Evolutionary conservation across 2,329 filamentous ascomycete genomes (phyloP).

Genomic region (Ophiocordyceps camponoti-floridani): DNA sequence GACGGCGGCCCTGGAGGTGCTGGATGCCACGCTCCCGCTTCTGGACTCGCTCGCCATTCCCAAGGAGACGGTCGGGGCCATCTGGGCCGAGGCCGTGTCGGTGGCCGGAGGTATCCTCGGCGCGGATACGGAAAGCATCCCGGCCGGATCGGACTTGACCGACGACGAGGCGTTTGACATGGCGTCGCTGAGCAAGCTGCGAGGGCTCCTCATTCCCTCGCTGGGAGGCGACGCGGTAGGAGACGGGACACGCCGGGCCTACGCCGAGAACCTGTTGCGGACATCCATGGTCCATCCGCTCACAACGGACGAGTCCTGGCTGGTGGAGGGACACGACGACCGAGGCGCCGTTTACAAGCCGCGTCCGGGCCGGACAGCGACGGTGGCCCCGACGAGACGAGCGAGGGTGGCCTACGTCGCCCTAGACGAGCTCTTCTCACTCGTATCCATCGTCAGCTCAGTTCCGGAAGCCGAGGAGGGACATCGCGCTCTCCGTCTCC

Average conservation of each 20-base stretch:
- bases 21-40: constrained; percentile 46
- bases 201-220: constrained; percentile 53
- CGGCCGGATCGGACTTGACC: constrained; percentile 28
- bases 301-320: constrained; percentile 31
- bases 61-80: constrained; percentile 27
- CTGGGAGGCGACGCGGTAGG: constrained; percentile 50
- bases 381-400: constrained; percentile 45
- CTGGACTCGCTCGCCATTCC: constrained; percentile 30
- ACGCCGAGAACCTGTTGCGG: constrained; percentile 60
- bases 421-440: constrained; percentile 58
- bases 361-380: constrained; percentile 55
- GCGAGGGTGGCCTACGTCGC: constrained; percentile 63
- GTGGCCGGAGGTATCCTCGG: constrained; percentile 52
- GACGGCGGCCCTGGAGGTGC: constrained; percentile 46
- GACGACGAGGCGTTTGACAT: constrained; percentile 74
- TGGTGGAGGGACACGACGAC: constrained; percentile 26
- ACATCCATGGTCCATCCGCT: constrained; percentile 65
- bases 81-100: constrained; percentile 54
- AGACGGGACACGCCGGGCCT: constrained; percentile 48
- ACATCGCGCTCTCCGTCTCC: constrained; percentile 22
- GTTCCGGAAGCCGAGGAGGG: constrained; percentile 2
- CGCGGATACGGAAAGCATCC: constrained; percentile 36
- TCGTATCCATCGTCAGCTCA: constrained; percentile 29
- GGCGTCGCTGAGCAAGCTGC: constrained; percentile 48
- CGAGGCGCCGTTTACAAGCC: constrained; percentile 33